Percentiles rank a stretch among this genome's conserved stretches.
These are phyloP conservation scores for Marasmius fiardii DNA, from an alignment of 1,284 basidiomycete species.

Conservation along the genomic window DNA sequence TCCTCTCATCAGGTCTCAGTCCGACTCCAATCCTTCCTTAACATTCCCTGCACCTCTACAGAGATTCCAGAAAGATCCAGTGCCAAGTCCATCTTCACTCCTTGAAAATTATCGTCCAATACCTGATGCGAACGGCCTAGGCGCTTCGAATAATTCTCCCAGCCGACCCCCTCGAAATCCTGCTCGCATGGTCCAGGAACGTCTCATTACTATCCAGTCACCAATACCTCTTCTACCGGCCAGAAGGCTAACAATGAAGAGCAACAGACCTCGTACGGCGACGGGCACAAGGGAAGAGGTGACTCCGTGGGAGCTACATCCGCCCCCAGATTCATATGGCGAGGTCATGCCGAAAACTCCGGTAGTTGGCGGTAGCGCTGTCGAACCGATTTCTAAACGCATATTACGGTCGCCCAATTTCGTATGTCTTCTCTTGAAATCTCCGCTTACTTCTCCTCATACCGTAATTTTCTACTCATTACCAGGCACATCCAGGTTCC, in stretches of 20 bases:
- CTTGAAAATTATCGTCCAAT: slow-evolving; percentile 9
- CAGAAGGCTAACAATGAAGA: neutral
- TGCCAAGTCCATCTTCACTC: slow-evolving; percentile 6
- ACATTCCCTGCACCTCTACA: neutral
- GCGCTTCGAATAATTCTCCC: slow-evolving; percentile 17
- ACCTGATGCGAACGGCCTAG: slow-evolving; percentile 12
- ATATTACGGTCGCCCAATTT: neutral
- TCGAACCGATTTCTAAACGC: neutral
- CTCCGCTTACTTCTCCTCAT: neutral
- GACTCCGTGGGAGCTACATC: slow-evolving; percentile 36
- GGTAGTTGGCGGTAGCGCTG: neutral
- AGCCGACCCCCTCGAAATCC: slow-evolving; percentile 23
- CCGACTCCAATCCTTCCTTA: neutral
- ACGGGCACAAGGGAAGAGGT: slow-evolving; percentile 29
- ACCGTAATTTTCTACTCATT: neutral
- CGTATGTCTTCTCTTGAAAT: neutral
- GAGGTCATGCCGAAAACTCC: slow-evolving; percentile 8
- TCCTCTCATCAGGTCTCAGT: slow-evolving; percentile 2
- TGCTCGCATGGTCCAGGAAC: slow-evolving; percentile 3
- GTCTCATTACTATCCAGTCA: slow-evolving; percentile 1
- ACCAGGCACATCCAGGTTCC: slow-evolving; percentile 9
- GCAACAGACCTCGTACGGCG: slow-evolving; percentile 14
- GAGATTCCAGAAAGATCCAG: neutral
- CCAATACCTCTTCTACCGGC: neutral
- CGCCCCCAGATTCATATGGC: slow-evolving; percentile 20